Evolutionary conservation across 192 early-diverging fungal species (phyloP).

Genomic region (Coemansia sp.): DNA sequence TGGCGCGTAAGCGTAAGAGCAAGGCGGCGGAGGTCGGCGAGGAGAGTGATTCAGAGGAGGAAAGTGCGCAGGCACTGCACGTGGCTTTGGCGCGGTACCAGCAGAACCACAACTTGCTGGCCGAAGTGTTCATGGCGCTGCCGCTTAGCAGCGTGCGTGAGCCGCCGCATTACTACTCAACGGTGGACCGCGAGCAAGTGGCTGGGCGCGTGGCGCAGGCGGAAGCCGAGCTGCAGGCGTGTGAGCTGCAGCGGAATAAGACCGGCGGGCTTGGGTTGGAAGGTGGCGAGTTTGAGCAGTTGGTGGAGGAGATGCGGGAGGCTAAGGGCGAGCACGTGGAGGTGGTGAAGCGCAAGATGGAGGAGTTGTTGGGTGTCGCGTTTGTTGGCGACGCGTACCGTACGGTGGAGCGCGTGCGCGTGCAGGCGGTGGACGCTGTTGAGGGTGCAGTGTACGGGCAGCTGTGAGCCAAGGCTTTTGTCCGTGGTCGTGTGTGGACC

Average conservation of each 20-base stretch:
- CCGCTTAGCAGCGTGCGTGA: conserved; percentile 36
- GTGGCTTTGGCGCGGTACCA: conserved; percentile 44
- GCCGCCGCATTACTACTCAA: conserved; percentile 41
- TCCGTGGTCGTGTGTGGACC: too few relatives aligned
- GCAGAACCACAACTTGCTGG: conserved; percentile 47
- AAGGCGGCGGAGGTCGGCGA: conserved; percentile 9
- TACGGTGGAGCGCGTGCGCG: conserved; percentile 27
- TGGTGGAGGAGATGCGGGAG: conserved; percentile 17
- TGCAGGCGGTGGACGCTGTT: conserved; percentile 23
- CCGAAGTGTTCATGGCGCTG: conserved; percentile 46
- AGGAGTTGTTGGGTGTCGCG: conserved; percentile 33
- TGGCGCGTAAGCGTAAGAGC: conserved; percentile 20
- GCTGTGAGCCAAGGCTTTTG: too few relatives aligned
- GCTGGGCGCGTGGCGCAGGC: background rate
- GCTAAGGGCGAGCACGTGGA: conserved; percentile 15
- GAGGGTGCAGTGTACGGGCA: conserved; percentile 44
- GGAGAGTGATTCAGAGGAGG: conserved; percentile 27
- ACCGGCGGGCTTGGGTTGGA: conserved; percentile 16
- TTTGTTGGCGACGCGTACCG: conserved; percentile 47
- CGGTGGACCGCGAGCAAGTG: conserved; percentile 5
- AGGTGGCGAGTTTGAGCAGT: conserved; percentile 25
- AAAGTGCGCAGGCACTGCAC: conserved; percentile 34
- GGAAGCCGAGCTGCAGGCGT: conserved; percentile 4
- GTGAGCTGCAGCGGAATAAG: too few relatives aligned
- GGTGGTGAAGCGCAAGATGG: conserved; percentile 18